phyloP scores from a whole-genome alignment of 2,329 filamentous ascomycete species.

The Cladosporium oxysporum region DNA sequence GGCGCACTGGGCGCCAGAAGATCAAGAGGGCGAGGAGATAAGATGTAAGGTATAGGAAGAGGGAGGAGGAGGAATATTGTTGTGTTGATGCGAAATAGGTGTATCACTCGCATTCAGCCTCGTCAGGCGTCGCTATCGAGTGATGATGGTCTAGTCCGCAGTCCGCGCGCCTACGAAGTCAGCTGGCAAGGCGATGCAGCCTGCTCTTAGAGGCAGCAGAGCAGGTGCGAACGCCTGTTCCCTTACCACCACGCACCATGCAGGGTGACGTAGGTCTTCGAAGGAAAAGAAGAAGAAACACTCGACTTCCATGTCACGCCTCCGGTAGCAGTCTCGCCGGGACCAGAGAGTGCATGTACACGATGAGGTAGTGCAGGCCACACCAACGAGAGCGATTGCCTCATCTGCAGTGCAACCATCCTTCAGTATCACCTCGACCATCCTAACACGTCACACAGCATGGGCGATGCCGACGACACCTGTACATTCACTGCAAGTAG shows the following conservation, averaged over 20 bases:
- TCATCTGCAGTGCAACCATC: neutral
- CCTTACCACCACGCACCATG: neutral
- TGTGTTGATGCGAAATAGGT: neutral
- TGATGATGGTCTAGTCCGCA: too few relatives aligned
- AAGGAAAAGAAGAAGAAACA: neutral
- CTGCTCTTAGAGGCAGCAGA: neutral
- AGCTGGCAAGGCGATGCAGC: slow-evolving; percentile 1
- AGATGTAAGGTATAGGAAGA: neutral
- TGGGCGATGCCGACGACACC: neutral
- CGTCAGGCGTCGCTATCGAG: neutral
- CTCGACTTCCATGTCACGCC: neutral
- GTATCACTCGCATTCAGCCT: too few relatives aligned
- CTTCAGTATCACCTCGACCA: neutral
- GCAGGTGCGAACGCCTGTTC: slow-evolving; percentile 8
- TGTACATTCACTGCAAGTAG: neutral
- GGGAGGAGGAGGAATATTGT: neutral
- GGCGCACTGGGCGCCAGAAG: too few relatives aligned
- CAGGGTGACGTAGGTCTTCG: neutral
- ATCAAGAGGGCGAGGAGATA: too few relatives aligned
- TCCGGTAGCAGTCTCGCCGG: neutral
- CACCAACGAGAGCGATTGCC: neutral
- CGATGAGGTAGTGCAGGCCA: neutral
- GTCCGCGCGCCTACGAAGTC: neutral
- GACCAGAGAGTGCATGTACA: neutral
- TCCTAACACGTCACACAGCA: neutral